phyloP scores from a whole-genome alignment of 2,329 filamentous ascomycete species.

The Curvularia verruculosa region DNA sequence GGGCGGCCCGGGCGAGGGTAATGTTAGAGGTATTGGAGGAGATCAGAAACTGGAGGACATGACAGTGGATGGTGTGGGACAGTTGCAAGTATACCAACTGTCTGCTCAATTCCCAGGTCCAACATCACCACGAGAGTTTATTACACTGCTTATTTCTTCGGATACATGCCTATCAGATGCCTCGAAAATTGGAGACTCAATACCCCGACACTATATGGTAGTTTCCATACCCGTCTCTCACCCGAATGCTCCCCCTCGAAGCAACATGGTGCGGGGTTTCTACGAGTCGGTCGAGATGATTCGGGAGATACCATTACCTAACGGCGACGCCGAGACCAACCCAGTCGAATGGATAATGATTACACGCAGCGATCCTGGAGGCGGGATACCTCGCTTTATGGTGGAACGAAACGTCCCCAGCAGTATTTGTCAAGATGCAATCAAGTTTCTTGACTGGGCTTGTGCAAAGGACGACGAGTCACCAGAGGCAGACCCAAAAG shows the following conservation, averaged over 20 bases:
- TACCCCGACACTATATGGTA: slow-evolving; percentile 78
- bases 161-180: slow-evolving; percentile 57
- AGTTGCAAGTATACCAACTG: slow-evolving; percentile 78
- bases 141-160: slow-evolving; percentile 77
- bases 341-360: slow-evolving; percentile 93
- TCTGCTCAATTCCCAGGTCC: slow-evolving; percentile 91
- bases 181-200: slow-evolving; percentile 49
- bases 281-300: slow-evolving; percentile 95
- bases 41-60: slow-evolving; percentile 74
- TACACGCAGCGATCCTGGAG: slow-evolving; percentile 85
- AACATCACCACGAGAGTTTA: slow-evolving; percentile 85
- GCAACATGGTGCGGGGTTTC: slow-evolving; percentile 78
- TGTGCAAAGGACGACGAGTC: slow-evolving; percentile 55
- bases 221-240: slow-evolving; percentile 85
- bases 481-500: slow-evolving; percentile 14
- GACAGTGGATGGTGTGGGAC: slow-evolving; percentile 64
- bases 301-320: slow-evolving; percentile 71
- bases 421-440: slow-evolving; percentile 78
- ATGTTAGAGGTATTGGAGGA: slow-evolving; percentile 83
- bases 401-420: slow-evolving; percentile 87
- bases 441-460: slow-evolving; percentile 83
- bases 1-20: slow-evolving; percentile 72
- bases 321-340: slow-evolving; percentile 60
- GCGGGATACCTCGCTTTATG: slow-evolving; percentile 86
- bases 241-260: slow-evolving; percentile 70